Conservation (phyloP, 2,329 filamentous ascomycete species). For the Colletotrichum limetticola region DNA sequence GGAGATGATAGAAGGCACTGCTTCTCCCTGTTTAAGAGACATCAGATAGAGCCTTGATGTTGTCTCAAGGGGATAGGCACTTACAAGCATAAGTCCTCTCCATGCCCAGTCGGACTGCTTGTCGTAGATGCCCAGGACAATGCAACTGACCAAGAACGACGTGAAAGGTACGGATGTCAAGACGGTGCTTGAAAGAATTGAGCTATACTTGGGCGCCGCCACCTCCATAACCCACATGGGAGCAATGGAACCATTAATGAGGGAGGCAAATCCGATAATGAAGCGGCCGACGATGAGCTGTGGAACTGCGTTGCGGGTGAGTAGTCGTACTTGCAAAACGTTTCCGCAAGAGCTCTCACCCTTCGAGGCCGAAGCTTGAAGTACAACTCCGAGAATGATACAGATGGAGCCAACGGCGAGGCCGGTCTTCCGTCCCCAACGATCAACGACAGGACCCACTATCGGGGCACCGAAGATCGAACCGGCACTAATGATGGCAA, state of each 20-base stretch:
- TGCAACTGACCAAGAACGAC: too few species aligned
- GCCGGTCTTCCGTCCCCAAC: slow-evolving; percentile 12
- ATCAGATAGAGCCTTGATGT: too few species aligned
- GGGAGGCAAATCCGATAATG: slow-evolving; percentile 6
- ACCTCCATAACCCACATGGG: not conserved
- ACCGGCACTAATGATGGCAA: slow-evolving; percentile 16
- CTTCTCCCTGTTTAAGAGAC: too few species aligned
- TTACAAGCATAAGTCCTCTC: too few species aligned
- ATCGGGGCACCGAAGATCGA: slow-evolving; percentile 8
- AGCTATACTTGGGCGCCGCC: too few species aligned
- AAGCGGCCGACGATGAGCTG: slow-evolving; percentile 9
- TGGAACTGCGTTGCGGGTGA: not conserved
- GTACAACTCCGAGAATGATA: slow-evolving; percentile 3
- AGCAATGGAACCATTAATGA: not conserved
- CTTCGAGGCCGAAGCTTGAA: slow-evolving; percentile 4
- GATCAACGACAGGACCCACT: slow-evolving; percentile 1
- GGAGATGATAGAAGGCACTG: too few species aligned
- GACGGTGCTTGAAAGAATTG: too few species aligned
- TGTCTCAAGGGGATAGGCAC: too few species aligned
- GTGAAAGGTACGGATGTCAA: too few species aligned
- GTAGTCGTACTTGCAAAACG: too few species aligned
- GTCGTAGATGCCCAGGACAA: too few species aligned
- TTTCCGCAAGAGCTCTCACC: not conserved
- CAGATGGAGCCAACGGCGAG: slow-evolving; percentile 9
- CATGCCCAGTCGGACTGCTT: too few species aligned